Conservation (phyloP, 2,329 filamentous ascomycete genomes). For the Bimuria novae-zelandiae region DNA sequence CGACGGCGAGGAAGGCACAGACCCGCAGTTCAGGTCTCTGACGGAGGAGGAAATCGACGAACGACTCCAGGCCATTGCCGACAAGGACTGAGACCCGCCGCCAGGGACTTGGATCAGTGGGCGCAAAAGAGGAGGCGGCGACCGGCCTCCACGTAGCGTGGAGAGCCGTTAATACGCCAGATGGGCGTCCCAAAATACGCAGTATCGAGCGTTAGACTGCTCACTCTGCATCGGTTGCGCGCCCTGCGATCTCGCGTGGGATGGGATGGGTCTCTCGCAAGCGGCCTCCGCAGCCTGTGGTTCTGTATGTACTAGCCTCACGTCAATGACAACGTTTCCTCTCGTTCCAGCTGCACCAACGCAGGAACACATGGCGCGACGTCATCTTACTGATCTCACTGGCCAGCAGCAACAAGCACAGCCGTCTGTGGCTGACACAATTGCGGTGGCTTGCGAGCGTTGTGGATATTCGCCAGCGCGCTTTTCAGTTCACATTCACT, state of each 20-base stretch:
- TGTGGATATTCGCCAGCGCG: constrained; percentile 31
- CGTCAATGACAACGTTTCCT: constrained; percentile 36
- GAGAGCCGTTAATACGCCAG: constrained; percentile 36
- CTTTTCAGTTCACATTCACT: constrained; percentile 35
- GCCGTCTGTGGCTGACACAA: constrained; percentile 44
- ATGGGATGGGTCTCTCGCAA: constrained; percentile 14
- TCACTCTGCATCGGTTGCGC: constrained; percentile 28
- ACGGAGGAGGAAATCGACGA: constrained; percentile 99
- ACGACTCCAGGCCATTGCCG: constrained; percentile 93
- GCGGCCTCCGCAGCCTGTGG: constrained; percentile 39
- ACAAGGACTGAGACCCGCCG: constrained; percentile 78
- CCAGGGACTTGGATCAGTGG: constrained; percentile 27
- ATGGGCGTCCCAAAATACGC: constrained; percentile 32
- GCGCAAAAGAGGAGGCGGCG: constrained; percentile 27
- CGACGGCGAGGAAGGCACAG: constrained; percentile 82
- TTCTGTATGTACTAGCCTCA: constrained; percentile 38
- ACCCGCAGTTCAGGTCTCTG: constrained; percentile 80
- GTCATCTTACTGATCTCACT: constrained; percentile 42
- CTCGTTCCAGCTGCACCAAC: constrained; percentile 38
- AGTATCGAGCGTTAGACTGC: constrained; percentile 39
- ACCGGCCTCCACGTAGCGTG: constrained; percentile 31
- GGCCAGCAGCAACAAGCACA: constrained; percentile 41
- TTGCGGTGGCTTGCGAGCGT: constrained; percentile 29
- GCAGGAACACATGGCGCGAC: constrained; percentile 31
- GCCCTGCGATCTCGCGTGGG: constrained; percentile 34